Percentiles rank a stretch among this genome's conserved stretches.
Conservation (phyloP, 2,329 filamentous ascomycete species). For the Aspergillaceae sp. region DNA sequence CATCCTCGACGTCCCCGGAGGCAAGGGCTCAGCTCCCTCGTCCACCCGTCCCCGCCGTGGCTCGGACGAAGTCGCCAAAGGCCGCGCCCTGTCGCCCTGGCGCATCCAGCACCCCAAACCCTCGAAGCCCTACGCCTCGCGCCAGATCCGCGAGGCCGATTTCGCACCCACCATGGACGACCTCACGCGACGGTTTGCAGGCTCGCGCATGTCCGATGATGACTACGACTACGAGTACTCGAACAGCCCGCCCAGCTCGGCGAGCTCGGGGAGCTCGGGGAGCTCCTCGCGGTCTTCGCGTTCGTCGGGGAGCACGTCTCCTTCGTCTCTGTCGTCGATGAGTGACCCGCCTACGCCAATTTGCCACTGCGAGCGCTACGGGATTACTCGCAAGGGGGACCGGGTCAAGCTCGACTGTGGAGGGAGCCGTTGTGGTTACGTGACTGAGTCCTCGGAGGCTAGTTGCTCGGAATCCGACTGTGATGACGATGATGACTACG, state of each 20-base stretch:
- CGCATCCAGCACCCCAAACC: constrained; percentile 89
- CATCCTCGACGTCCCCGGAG: constrained; percentile 80
- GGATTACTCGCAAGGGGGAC: constrained; percentile 86
- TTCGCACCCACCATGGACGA: constrained; percentile 73
- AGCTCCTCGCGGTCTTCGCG: constrained; percentile 60
- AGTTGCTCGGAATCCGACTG: constrained; percentile 56
- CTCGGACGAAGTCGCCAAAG: constrained; percentile 68
- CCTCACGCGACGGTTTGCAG: constrained; percentile 66
- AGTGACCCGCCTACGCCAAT: constrained; percentile 49
- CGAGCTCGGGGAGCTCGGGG: constrained; percentile 36
- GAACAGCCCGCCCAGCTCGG: constrained; percentile 64
- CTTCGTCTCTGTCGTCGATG: constrained; percentile 55
- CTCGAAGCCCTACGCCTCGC: constrained; percentile 76
- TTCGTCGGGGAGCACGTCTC: constrained; percentile 49
- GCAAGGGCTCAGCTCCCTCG: constrained; percentile 35
- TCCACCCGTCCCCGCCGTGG: constrained; percentile 33
- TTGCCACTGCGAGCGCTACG: constrained; percentile 94
- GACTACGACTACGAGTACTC: constrained; percentile 51
- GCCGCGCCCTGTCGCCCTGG: constrained; percentile 76
- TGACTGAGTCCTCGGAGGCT: constrained; percentile 52
- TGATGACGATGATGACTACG: constrained; percentile 33
- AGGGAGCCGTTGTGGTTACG: constrained; percentile 76
- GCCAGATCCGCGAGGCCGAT: constrained; percentile 74
- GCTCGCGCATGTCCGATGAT: constrained; percentile 62
- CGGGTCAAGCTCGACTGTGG: constrained; percentile 95